phyloP scores from a whole-genome alignment of 768 basidiomycete species.

The Trametes cubensis region DNA sequence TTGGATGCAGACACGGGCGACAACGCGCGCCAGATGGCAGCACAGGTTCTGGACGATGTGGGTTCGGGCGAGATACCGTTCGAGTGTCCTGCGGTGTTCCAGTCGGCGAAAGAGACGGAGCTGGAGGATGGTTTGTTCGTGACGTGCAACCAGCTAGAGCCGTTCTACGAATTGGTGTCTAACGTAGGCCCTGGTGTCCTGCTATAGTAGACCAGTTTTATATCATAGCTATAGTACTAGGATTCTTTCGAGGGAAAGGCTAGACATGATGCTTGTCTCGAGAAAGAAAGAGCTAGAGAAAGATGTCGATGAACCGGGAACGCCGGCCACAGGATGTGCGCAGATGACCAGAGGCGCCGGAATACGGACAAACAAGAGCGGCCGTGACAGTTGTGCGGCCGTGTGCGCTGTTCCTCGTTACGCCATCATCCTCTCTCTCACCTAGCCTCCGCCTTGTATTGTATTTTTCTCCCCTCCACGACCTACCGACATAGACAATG shows the following conservation, averaged over 20 bases:
- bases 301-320: constrained; percentile 1
- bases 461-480: constrained; percentile 17
- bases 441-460: constrained; percentile 24
- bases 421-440: constrained; percentile 26
- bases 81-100: constrained; percentile 44
- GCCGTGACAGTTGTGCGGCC: constrained; percentile 15
- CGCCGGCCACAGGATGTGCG: not conserved
- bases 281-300: not conserved
- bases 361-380: constrained; percentile 22
- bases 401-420: constrained; percentile 28
- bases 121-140: constrained; percentile 48
- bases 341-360: constrained; percentile 20
- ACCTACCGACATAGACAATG: constrained; percentile 45
- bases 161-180: constrained; percentile 37
- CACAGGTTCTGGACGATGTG: constrained; percentile 1
- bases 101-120: constrained; percentile 34
- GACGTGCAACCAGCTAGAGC: constrained; percentile 46
- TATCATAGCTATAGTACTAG: no score
- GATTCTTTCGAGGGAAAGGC: no score
- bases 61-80: constrained; percentile 30
- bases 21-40: not conserved
- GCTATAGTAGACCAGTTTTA: not conserved
- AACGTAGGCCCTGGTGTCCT: not conserved
- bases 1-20: not conserved
- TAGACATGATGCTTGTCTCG: not conserved